Base-by-base conservation (phyloP, 306 rosid species). In the Canavalia gladiata region DNA sequence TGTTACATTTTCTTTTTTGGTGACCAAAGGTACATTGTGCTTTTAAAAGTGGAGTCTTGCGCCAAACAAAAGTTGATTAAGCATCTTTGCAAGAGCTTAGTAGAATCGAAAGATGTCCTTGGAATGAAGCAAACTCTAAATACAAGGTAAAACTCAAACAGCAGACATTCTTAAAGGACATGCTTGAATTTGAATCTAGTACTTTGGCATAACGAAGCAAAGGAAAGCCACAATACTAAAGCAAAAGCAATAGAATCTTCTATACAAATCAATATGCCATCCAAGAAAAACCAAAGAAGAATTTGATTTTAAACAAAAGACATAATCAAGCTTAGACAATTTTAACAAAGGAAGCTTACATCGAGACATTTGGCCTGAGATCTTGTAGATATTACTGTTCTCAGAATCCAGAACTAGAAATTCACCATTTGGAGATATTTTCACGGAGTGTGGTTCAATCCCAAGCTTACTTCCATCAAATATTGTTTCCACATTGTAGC, bases 391-490 rank as follows among this genome's bases (percentile, higher is more conserved):
- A 79, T 96, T 93, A 74, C 98, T 93, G 55, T 88, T 96, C 86
- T 92, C 92, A 72, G 99, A 91, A 86, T 96, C 99, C 84, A 96
- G 86, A 67, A 96, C 90, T 78, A 96, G 79, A 85, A 88, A 90
- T 74, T 93, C 98, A 74, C 98, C 98, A 82, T 77, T 79, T 65
- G 96, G 83, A 35, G 97, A 84, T 9, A 92, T 76, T 80, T 87
- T 88, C 63, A 93, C 86, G 10, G 99, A 84, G 90, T 90, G 72
- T 68, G 99, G 99, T 78, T 96, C 99, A 80, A 96, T 93, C 82
- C 99, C 97, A 67, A 89, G 85, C 87, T 93, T 92, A 78, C 91
- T 90, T 77, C 99, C 99, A 82, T 96, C 99, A 2, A 93, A 92
- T 80, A 96, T 89, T 47, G 98, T 96, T 85, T 93, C 99, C 81